A percentile compares a stretch with the other conserved stretches of the same genome.
Evolutionary conservation across 305 asterid species (phyloP).

Genomic region (Fraxinus greggii): DNA sequence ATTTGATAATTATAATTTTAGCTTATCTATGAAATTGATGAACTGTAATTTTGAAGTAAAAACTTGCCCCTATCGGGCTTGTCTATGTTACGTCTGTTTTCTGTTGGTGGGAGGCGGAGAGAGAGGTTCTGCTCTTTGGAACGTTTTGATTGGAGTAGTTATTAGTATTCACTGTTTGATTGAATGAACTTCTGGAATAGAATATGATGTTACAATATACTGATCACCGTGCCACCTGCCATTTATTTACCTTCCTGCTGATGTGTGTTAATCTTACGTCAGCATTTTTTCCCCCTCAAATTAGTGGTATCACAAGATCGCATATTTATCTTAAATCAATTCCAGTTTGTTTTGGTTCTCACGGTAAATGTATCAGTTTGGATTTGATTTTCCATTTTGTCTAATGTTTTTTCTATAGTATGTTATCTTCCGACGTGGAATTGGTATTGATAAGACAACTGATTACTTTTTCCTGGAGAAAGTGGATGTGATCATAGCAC

Average conservation of each 20-base stretch:
- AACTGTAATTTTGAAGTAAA: background rate
- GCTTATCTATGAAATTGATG: background rate
- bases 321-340: background rate
- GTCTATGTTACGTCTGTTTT: background rate
- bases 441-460: conserved; percentile 85
- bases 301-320: background rate
- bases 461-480: conserved; percentile 94
- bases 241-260: background rate
- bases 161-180: background rate
- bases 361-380: conserved; percentile 8
- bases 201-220: background rate
- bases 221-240: background rate
- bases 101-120: background rate
- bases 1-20: background rate
- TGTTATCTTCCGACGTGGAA: conserved; percentile 91
- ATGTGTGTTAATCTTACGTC: background rate
- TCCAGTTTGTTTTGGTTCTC: background rate
- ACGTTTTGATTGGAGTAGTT: background rate
- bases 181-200: background rate
- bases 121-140: background rate
- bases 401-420: conserved; percentile 45
- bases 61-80: background rate
- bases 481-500: conserved; percentile 75
- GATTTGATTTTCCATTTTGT: conserved; percentile 26
- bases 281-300: background rate